Base-by-base conservation (phyloP, 495 filamentous ascomycete species). In the Annulohypoxylon bovei region DNA sequence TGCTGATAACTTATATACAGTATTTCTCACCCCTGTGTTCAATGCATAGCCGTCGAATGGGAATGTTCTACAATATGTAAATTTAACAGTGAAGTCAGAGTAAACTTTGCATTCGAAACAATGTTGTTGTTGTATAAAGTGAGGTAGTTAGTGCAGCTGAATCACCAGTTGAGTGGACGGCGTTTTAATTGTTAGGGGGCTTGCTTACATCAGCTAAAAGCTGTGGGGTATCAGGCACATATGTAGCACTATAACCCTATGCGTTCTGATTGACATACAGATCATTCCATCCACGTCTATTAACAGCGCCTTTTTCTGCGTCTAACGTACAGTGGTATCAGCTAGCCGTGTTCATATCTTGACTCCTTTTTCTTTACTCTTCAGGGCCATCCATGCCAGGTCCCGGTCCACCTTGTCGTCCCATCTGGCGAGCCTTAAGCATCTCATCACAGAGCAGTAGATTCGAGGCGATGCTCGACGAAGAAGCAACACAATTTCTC, bases 391-490 rank as follows among this genome's bases (percentile, higher is more conserved):
- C 86, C 83, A 84, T 84, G 22, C 84, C 84, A 0, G 85, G 84
- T 3, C 85, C 85, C 6, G 85, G 85, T 5, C 81, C 82, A 11
- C 76, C 80, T 70, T 80, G 74, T 53, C 85, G 76, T 0, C 84
- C 90, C 95, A 98, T 98, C 82, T 98, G 96, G 77, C 95, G 86
- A 56, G 95, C 95, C 85, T 99, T 99, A 62, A 99, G 83, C 80
- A 99, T 85, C 84, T 99, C 95, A 73, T 99, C 95, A 70, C 96
- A 98, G 20, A 99, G 87, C 67, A 99, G 84, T 22, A 99, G 87
- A 81, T 99, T 99, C 12, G 91, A 92, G 16, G 95, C 95, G 75
- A 99, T 99, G 40, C 95, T 93, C 8, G 93, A 91, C 79, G 94
- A 95, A 30, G 93, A 97, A 14, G 95, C 93, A 71, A 98, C 89